Percentiles rank a stretch among this genome's conserved stretches.
Conservation (phyloP, 768 basidiomycete species). For the Boletus coccyginus region DNA sequence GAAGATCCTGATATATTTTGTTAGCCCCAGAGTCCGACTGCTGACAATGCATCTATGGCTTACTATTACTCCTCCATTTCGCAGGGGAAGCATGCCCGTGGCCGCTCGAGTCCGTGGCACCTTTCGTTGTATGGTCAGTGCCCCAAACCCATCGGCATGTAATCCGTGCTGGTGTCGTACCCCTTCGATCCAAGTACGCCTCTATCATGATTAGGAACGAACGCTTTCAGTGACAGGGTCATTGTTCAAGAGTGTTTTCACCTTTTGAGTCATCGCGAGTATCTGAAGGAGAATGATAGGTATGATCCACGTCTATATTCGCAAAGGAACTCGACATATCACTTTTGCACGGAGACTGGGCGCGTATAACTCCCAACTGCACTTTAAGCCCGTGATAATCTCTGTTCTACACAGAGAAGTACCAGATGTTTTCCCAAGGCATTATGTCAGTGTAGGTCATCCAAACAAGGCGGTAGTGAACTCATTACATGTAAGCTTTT, state of each 20-base stretch:
- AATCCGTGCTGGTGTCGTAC: neutral
- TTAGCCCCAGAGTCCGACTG: neutral
- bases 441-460: neutral
- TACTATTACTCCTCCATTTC: conserved; percentile 4
- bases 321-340: conserved; percentile 4
- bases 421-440: neutral
- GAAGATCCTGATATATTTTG: conserved; percentile 1
- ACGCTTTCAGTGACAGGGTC: neutral
- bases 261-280: neutral
- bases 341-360: too few species aligned
- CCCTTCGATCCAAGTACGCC: neutral
- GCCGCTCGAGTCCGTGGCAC: neutral
- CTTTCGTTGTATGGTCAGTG: neutral
- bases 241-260: neutral
- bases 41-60: neutral
- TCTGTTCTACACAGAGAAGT: conserved; percentile 36
- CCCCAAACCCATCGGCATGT: neutral
- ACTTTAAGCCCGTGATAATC: conserved; percentile 75
- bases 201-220: conserved; percentile 1
- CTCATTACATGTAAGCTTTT: conserved; percentile 31
- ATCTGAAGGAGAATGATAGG: neutral
- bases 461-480: neutral
- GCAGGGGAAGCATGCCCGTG: neutral
- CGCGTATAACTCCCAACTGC: conserved; percentile 54
- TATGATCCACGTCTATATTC: neutral